Conservation (phyloP, 1,284 basidiomycete genomes). For the Fomes fomentarius region DNA sequence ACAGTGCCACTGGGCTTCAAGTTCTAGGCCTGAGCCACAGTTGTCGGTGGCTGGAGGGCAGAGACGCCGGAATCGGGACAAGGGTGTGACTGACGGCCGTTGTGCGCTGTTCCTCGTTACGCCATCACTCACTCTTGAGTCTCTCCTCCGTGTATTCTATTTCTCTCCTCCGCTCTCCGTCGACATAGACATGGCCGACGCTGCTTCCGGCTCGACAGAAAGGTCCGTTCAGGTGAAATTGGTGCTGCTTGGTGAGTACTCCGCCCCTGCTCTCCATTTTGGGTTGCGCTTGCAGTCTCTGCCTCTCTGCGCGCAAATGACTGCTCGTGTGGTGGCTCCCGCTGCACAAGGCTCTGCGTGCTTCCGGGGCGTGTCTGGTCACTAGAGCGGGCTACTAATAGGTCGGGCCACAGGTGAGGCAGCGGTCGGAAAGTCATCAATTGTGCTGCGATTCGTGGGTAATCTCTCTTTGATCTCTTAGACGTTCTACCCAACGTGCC, state of each 20-base stretch:
- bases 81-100: slow-evolving; percentile 15
- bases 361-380: neutral
- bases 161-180: slow-evolving; percentile 15
- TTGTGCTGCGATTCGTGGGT: slow-evolving; percentile 96
- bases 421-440: slow-evolving; percentile 99
- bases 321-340: neutral
- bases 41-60: slow-evolving; percentile 4
- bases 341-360: neutral
- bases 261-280: neutral
- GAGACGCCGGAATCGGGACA: slow-evolving; percentile 25
- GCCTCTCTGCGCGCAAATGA: neutral
- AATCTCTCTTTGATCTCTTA: slow-evolving; percentile 5
- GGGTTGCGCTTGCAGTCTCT: neutral
- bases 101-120: slow-evolving; percentile 32
- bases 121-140: slow-evolving; percentile 27
- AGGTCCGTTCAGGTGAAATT: slow-evolving; percentile 92
- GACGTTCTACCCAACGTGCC: slow-evolving; percentile 1
- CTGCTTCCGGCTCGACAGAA: slow-evolving; percentile 72
- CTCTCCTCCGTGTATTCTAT: slow-evolving; percentile 22
- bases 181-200: slow-evolving; percentile 61
- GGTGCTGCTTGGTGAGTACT: slow-evolving; percentile 74
- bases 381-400: neutral
- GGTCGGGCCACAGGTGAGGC: slow-evolving; percentile 78
- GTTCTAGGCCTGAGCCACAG: neutral
- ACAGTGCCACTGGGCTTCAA: no score